phyloP scores from a whole-genome alignment of 2,329 filamentous ascomycete genomes.

The Amylocarpus encephaloides region DNA sequence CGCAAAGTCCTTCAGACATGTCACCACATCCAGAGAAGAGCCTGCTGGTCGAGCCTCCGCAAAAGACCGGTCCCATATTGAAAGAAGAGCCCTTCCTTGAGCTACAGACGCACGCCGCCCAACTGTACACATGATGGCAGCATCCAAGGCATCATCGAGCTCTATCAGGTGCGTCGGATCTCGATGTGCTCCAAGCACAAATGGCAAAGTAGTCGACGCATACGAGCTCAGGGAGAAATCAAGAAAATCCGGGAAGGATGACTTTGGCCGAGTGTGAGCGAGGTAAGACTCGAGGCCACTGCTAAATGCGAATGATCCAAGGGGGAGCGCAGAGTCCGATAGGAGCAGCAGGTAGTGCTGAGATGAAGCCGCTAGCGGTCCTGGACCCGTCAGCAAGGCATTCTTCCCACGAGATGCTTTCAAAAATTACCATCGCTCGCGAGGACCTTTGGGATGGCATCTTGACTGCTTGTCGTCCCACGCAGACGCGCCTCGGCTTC shows the following conservation, averaged over 20 bases:
- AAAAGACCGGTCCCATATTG: constrained; percentile 71
- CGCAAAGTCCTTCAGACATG: constrained; percentile 25
- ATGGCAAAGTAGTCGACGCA: constrained; percentile 67
- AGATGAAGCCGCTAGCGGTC: constrained; percentile 18
- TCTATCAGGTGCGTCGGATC: constrained; percentile 43
- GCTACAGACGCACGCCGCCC: constrained; percentile 67
- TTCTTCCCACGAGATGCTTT: neutral
- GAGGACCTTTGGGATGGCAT: constrained; percentile 15
- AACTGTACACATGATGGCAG: constrained; percentile 71
- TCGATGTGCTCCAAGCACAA: constrained; percentile 62
- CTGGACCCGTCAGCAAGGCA: constrained; percentile 15
- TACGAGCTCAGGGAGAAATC: constrained; percentile 64
- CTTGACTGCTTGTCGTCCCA: constrained; percentile 13
- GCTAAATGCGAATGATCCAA: constrained; percentile 84
- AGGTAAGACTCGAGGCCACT: constrained; percentile 78
- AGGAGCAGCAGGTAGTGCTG: constrained; percentile 68
- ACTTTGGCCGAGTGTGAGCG: constrained; percentile 50
- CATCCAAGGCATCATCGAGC: constrained; percentile 72
- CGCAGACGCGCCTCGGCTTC: constrained; percentile 40
- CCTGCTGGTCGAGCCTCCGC: constrained; percentile 33
- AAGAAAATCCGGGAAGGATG: constrained; percentile 60
- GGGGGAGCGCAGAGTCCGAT: constrained; percentile 72
- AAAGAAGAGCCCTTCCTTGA: constrained; percentile 68
- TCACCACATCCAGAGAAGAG: constrained; percentile 21
- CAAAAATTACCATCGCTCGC: constrained; percentile 17